These are phyloP conservation scores for Symbiotaphrina buchneri DNA, from an alignment of 495 filamentous ascomycete genomes.

Conservation along the genomic window DNA sequence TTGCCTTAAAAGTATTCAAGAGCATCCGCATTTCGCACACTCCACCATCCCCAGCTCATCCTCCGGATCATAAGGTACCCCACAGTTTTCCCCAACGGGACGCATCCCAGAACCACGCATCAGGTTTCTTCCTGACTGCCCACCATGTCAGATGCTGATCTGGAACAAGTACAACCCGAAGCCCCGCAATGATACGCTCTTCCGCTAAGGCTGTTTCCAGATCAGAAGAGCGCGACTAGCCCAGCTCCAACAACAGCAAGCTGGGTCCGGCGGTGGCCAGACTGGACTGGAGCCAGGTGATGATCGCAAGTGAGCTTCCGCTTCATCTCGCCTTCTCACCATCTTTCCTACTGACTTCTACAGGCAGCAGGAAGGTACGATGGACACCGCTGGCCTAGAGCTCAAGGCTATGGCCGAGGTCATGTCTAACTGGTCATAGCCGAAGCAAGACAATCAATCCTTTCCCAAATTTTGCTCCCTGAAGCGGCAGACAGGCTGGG, in stretches of 20 bases:
- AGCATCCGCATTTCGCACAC: no score
- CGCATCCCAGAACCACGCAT: no score
- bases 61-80: no score
- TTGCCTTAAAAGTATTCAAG: no score
- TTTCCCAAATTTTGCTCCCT: slow-evolving; percentile 82
- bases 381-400: background rate
- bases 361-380: slow-evolving; percentile 46
- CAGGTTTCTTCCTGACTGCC: no score
- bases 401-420: background rate
- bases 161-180: slow-evolving; percentile 40
- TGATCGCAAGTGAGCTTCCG: slow-evolving; percentile 32
- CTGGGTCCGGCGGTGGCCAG: slow-evolving; percentile 21
- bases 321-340: slow-evolving; percentile 2
- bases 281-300: slow-evolving; percentile 33
- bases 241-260: slow-evolving; percentile 59
- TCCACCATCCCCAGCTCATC: no score
- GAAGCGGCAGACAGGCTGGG: slow-evolving; percentile 83
- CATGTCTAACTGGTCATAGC: slow-evolving; percentile 19
- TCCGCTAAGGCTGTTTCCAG: slow-evolving; percentile 16
- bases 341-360: background rate
- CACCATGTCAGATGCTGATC: slow-evolving; percentile 64
- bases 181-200: background rate
- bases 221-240: slow-evolving; percentile 77
- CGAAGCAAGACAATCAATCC: slow-evolving; percentile 51
- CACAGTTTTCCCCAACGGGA: no score